A percentile compares a stretch with the other conserved stretches of the same genome.
Evolutionary conservation across 208 protist species (phyloP).

Genomic region (Chromosphaera perkinsii): DNA sequence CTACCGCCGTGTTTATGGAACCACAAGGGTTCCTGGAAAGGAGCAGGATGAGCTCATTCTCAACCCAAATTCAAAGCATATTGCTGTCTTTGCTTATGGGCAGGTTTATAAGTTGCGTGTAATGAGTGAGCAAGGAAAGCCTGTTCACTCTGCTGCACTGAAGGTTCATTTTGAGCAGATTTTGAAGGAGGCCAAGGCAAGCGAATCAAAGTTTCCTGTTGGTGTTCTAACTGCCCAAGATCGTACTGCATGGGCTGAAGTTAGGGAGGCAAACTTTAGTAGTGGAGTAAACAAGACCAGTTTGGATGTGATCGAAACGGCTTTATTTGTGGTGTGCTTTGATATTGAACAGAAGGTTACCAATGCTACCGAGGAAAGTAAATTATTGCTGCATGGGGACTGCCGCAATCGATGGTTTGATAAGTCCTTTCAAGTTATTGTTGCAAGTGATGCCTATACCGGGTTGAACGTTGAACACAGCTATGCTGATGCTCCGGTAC

Average conservation of each 20-base stretch:
- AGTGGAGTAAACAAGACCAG: constrained; percentile 19
- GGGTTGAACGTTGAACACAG: constrained; percentile 35
- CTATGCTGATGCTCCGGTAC: constrained; percentile 38
- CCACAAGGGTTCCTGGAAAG: constrained; percentile 64
- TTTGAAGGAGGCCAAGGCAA: no score
- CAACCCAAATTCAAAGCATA: no score
- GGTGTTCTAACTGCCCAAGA: constrained; percentile 22
- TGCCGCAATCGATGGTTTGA: constrained; percentile 42
- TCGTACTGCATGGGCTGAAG: constrained; percentile 35
- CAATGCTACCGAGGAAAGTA: not conserved
- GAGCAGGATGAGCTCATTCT: not conserved
- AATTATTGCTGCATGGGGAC: constrained; percentile 2
- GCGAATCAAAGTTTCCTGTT: no score
- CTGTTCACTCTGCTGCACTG: no score
- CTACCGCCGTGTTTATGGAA: constrained; percentile 41
- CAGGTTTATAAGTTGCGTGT: no score
- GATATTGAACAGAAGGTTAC: not conserved
- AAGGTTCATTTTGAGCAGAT: no score
- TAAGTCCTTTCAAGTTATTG: constrained; percentile 46
- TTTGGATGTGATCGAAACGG: constrained; percentile 20
- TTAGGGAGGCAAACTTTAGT: constrained; percentile 14
- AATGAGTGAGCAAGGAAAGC: no score
- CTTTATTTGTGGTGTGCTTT: constrained; percentile 11
- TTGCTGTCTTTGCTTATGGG: no score
- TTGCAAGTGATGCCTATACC: constrained; percentile 11